These are phyloP conservation scores for Kluyveromyces siamensis DNA, from an alignment of 805 yeast genomes.

Conservation along the genomic window DNA sequence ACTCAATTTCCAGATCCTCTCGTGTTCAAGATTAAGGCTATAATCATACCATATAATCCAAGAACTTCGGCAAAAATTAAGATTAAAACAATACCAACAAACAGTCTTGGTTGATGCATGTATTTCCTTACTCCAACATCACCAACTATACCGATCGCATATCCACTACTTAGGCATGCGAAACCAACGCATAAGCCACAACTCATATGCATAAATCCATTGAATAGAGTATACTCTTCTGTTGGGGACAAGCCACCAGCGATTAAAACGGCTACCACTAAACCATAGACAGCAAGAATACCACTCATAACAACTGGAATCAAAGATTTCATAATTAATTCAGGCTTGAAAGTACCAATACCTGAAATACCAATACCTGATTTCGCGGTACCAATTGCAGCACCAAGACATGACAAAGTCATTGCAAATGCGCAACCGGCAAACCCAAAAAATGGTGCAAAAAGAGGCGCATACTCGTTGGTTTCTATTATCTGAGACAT, in stretches of 20 bases:
- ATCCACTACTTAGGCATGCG: constrained; percentile 93
- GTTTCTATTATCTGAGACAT: constrained; percentile 28
- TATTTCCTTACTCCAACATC: constrained; percentile 86
- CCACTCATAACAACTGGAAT: constrained; percentile 99
- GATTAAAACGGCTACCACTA: constrained; percentile 91
- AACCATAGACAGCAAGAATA: constrained; percentile 91
- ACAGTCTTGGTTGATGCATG: constrained; percentile 80
- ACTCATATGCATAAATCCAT: constrained; percentile 96
- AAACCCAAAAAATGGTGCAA: constrained; percentile 95
- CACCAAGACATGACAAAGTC: constrained; percentile 91
- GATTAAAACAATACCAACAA: constrained; percentile 84
- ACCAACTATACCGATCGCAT: constrained; percentile 91
- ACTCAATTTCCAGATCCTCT: constrained; percentile 51
- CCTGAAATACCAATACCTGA: constrained; percentile 98
- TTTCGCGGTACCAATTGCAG: constrained; percentile 97
- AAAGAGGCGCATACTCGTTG: constrained; percentile 71
- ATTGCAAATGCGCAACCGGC: constrained; percentile 95
- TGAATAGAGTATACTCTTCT: constrained; percentile 73
- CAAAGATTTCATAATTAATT: constrained; percentile 86
- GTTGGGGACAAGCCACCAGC: constrained; percentile 83
- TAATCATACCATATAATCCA: constrained; percentile 90
- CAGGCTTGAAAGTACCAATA: constrained; percentile 96
- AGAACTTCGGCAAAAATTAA: constrained; percentile 86
- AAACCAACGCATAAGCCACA: constrained; percentile 96
- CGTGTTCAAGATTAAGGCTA: constrained; percentile 86